These are phyloP conservation scores for Olyra latifolia DNA, from an alignment of 176 grass and related monocot species.

Conservation along the genomic window DNA sequence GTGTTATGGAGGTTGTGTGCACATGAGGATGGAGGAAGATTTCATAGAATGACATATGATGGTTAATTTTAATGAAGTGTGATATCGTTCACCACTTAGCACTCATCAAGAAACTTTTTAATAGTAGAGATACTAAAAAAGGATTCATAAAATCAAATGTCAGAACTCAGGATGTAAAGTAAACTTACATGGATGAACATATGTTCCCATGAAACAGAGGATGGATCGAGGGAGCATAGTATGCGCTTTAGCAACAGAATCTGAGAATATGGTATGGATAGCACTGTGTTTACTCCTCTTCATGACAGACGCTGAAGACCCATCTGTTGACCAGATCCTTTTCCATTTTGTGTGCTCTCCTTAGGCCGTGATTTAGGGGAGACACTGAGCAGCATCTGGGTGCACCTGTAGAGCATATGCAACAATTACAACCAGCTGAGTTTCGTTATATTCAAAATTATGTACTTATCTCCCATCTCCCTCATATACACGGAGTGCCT, in stretches of 20 bases:
- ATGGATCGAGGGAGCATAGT: slow-evolving; percentile 59
- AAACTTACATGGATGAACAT: slow-evolving; percentile 55
- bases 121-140: too few species aligned
- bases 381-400: slow-evolving; percentile 56
- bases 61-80: too few species aligned
- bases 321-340: slow-evolving; percentile 15
- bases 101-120: too few species aligned
- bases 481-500: slow-evolving; percentile 60
- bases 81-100: too few species aligned
- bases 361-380: slow-evolving; percentile 44
- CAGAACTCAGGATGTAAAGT: too few species aligned
- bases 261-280: slow-evolving; percentile 48
- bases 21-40: too few species aligned
- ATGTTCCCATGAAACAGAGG: slow-evolving; percentile 48
- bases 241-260: slow-evolving; percentile 58
- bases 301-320: not conserved
- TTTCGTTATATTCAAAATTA: slow-evolving; percentile 42
- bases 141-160: not conserved
- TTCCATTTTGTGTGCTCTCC: too few species aligned
- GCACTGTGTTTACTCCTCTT: slow-evolving; percentile 28
- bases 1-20: too few species aligned
- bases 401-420: slow-evolving; percentile 53
- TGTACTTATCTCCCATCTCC: slow-evolving; percentile 48
- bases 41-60: too few species aligned
- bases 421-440: slow-evolving; percentile 47